These are phyloP conservation scores for Stephania cephalantha DNA, from an alignment of 164 flowering plant species.

Conservation along the genomic window DNA sequence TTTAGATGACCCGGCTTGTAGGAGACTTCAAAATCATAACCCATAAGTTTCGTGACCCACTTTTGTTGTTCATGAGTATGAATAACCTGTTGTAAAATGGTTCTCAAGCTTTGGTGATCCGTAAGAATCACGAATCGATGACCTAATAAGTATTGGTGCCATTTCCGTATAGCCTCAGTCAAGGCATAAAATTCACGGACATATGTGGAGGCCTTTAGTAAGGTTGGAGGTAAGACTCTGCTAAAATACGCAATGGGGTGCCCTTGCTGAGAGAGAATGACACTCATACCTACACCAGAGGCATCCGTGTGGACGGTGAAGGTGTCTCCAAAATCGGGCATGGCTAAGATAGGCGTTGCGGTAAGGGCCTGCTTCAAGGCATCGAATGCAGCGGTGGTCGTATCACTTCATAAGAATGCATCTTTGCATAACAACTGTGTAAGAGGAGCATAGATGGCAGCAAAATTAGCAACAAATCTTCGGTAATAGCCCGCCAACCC, in stretches of 20 bases:
- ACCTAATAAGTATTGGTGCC: conserved; percentile 1
- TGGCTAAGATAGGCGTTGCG: background rate
- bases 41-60: conserved; percentile 1
- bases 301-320: conserved; percentile 10
- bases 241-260: background rate
- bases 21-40: conserved; percentile 3
- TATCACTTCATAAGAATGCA: conserved; percentile 1
- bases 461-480: background rate
- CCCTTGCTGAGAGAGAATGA: background rate
- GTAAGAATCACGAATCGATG: background rate
- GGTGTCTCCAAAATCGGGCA: conserved; percentile 10
- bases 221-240: background rate
- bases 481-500: background rate
- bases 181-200: background rate
- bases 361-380: conserved; percentile 5
- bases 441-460: background rate
- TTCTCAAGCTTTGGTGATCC: background rate
- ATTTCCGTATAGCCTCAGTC: background rate
- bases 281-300: conserved; percentile 2
- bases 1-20: background rate
- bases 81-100: background rate
- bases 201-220: background rate
- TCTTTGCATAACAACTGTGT: conserved; percentile 8
- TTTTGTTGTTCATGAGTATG: background rate
- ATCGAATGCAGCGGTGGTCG: background rate